Percentiles rank a stretch among this genome's conserved stretches.
Conservation (phyloP, 345 rosid species). For the Lepidium didymum region DNA sequence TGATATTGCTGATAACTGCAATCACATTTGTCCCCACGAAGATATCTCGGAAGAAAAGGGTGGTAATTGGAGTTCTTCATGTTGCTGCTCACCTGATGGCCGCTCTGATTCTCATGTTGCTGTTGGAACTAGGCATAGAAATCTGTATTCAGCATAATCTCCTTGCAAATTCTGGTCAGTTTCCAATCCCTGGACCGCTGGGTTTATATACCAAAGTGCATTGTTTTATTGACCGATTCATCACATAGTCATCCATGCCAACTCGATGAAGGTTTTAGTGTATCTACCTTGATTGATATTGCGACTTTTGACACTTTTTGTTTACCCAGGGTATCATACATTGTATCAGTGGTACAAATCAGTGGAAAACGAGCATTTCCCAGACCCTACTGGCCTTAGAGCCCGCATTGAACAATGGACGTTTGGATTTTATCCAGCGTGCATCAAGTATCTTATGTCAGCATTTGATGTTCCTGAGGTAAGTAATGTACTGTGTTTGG, state of each 20-base stretch:
- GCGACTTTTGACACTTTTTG: not conserved
- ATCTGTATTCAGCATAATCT: conserved; percentile 85
- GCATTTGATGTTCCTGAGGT: conserved; percentile 99
- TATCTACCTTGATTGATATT: not conserved
- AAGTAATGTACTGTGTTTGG: conserved; percentile 3
- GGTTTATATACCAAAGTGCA: not conserved
- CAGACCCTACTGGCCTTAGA: conserved; percentile 98
- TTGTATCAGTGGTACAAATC: conserved; percentile 92
- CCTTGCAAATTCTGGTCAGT: conserved; percentile 87
- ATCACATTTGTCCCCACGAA: conserved; percentile 82
- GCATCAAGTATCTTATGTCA: conserved; percentile 98
- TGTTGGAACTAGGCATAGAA: conserved; percentile 87
- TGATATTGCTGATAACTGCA: conserved; percentile 58
- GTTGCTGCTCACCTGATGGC: conserved; percentile 82
- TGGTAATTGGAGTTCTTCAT: conserved; percentile 77
- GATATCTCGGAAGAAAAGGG: conserved; percentile 69
- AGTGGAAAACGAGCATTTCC: conserved; percentile 93
- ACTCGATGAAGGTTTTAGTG: not conserved
- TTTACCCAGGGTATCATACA: conserved; percentile 73
- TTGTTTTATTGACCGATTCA: not conserved
- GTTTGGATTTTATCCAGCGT: conserved; percentile 95
- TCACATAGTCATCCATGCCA: not conserved
- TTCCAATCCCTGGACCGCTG: not conserved
- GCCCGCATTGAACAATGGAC: conserved; percentile 97
- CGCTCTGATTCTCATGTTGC: conserved; percentile 88